Conservation (phyloP, 139 green algal species). For the Coelastrella sp. region DNA sequence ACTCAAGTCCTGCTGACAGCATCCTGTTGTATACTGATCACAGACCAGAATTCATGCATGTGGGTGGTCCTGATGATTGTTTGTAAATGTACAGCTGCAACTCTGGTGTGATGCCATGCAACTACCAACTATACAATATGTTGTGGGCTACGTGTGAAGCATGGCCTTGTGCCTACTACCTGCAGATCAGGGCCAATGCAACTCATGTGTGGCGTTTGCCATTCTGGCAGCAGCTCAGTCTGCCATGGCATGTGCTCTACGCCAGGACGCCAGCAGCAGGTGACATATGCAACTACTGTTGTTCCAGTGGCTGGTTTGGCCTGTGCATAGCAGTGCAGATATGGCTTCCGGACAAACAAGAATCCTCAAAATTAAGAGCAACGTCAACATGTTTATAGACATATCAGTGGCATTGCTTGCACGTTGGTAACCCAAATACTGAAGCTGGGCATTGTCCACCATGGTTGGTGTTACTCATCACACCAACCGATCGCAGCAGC, state of each 20-base stretch:
- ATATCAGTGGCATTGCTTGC: no score
- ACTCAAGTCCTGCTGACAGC: no score
- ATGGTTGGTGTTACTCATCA: no score
- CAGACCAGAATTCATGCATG: no score
- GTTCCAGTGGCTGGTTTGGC: background rate
- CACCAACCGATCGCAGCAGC: no score
- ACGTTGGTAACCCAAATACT: no score
- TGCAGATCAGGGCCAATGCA: conserved; percentile 17
- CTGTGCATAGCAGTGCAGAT: background rate
- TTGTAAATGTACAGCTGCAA: background rate
- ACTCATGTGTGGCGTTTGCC: conserved; percentile 7
- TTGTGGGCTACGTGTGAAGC: background rate
- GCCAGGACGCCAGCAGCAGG: conserved; percentile 21
- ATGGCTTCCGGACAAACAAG: background rate
- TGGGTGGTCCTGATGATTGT: no score
- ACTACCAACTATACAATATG: background rate
- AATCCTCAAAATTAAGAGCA: background rate
- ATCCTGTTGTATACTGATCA: no score
- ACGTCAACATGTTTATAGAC: no score
- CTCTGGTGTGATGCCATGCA: background rate
- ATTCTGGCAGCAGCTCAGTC: conserved; percentile 22
- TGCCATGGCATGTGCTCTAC: conserved; percentile 15
- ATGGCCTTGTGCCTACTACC: background rate
- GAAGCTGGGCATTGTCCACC: no score
- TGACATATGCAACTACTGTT: background rate